Conservation (phyloP, 192 early-diverging fungal genomes). For the Rhizophagus prolifer region DNA sequence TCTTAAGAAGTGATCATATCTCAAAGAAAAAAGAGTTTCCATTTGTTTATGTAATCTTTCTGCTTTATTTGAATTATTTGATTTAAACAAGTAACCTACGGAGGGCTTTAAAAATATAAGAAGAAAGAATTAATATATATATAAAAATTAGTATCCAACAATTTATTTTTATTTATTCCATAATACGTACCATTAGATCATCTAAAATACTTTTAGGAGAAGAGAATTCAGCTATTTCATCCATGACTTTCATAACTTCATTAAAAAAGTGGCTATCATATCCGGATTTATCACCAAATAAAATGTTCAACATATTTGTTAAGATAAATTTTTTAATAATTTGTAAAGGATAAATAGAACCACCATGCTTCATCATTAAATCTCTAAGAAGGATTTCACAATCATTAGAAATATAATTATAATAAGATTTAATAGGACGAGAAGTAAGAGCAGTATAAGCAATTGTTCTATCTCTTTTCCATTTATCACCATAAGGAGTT, state of each 20-base stretch:
- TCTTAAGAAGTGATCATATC: neutral
- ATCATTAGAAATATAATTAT: neutral
- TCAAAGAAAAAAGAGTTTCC: neutral
- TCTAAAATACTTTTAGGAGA: neutral
- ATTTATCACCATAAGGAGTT: constrained; percentile 1
- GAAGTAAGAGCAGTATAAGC: neutral
- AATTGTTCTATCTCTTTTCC: constrained; percentile 6
- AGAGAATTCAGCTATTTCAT: neutral
- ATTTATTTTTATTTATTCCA: too few relatives aligned
- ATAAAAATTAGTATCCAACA: too few relatives aligned
- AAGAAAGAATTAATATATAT: too few relatives aligned
- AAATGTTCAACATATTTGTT: neutral
- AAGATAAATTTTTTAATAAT: neutral
- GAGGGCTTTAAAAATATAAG: neutral
- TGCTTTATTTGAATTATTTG: neutral
- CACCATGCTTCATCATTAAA: neutral
- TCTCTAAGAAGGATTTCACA: neutral
- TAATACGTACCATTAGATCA: neutral
- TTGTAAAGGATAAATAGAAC: neutral
- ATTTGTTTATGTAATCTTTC: neutral
- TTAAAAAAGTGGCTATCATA: neutral
- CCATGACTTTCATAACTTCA: neutral
- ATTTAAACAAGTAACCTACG: neutral
- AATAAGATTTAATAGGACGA: neutral
- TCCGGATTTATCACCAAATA: neutral